Conservation (phyloP, 1,284 basidiomycete genomes). For the Boletus holoroseus region DNA sequence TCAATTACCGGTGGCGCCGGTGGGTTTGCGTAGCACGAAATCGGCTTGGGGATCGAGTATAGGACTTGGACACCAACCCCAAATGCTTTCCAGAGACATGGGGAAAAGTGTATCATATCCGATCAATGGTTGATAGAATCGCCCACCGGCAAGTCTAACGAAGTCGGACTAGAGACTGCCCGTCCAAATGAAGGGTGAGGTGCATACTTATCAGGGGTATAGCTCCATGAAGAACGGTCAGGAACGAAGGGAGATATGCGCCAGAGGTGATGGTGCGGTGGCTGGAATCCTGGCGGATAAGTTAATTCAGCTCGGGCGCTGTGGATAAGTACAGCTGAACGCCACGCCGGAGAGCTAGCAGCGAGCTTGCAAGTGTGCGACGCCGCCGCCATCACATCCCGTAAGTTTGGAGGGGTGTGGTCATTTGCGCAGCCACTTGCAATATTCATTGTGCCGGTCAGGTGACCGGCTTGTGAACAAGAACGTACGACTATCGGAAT, state of each 20-base stretch:
- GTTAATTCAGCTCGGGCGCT: too few relatives aligned
- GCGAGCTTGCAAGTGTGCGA: too few relatives aligned
- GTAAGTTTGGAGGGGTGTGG: not conserved
- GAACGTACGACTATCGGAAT: not conserved
- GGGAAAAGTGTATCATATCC: not conserved
- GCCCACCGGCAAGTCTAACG: not conserved
- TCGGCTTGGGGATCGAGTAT: not conserved
- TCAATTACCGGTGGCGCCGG: constrained; percentile 12
- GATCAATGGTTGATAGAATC: not conserved
- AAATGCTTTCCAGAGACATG: too few relatives aligned
- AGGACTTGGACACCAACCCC: not conserved
- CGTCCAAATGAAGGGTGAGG: too few relatives aligned
- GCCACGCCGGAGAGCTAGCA: too few relatives aligned
- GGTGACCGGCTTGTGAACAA: not conserved
- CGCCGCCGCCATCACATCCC: too few relatives aligned
- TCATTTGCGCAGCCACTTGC: constrained; percentile 18
- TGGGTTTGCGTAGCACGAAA: constrained; percentile 3
- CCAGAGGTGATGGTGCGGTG: too few relatives aligned
- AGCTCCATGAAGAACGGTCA: too few relatives aligned
- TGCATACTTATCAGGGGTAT: not conserved
- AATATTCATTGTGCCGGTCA: not conserved
- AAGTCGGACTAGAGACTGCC: not conserved
- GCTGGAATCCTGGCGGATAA: too few relatives aligned
- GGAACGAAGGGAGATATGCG: too few relatives aligned
- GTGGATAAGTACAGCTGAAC: too few relatives aligned